Evolutionary conservation across 2,329 filamentous ascomycete genomes (phyloP).

Genomic region (Verticillium nubilum): DNA sequence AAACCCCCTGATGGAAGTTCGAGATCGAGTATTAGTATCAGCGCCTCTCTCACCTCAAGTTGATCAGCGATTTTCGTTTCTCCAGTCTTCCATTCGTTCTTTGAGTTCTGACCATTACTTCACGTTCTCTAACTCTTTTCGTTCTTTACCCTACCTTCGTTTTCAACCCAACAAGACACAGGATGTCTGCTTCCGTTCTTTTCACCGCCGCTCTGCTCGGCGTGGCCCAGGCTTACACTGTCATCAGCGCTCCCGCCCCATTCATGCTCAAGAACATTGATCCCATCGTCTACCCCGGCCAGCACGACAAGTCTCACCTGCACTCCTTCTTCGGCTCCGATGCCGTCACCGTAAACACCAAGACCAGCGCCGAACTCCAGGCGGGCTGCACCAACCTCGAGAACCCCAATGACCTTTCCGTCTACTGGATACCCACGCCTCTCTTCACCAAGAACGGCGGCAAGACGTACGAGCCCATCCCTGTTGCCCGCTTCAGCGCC

Average conservation of each 20-base stretch:
- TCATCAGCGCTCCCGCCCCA: slow-evolving; percentile 13
- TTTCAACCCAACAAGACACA: slow-evolving; percentile 4
- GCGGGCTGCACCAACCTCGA: slow-evolving; percentile 36
- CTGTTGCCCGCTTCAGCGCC: slow-evolving; percentile 33
- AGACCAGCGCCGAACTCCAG: slow-evolving; percentile 29
- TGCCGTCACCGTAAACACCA: slow-evolving; percentile 22
- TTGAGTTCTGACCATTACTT: neutral
- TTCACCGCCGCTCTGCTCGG: slow-evolving; percentile 9
- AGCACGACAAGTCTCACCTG: slow-evolving; percentile 24
- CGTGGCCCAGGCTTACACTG: slow-evolving; percentile 17
- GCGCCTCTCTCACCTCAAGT: neutral
- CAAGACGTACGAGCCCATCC: slow-evolving; percentile 24
- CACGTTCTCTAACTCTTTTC: neutral
- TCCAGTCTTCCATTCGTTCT: neutral
- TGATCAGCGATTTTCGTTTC: neutral
- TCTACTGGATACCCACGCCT: slow-evolving; percentile 40
- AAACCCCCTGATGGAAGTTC: neutral
- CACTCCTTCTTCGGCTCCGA: slow-evolving; percentile 31
- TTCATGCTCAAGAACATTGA: slow-evolving; percentile 29
- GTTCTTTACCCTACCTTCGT: slow-evolving; percentile 1
- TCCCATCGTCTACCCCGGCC: slow-evolving; percentile 24
- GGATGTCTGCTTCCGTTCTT: slow-evolving; percentile 11
- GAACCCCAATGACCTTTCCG: slow-evolving; percentile 40
- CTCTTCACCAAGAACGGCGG: slow-evolving; percentile 27
- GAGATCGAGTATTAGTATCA: neutral